Base-by-base conservation (phyloP, 352 stramenopile species). In the Phytophthora megakarya region DNA sequence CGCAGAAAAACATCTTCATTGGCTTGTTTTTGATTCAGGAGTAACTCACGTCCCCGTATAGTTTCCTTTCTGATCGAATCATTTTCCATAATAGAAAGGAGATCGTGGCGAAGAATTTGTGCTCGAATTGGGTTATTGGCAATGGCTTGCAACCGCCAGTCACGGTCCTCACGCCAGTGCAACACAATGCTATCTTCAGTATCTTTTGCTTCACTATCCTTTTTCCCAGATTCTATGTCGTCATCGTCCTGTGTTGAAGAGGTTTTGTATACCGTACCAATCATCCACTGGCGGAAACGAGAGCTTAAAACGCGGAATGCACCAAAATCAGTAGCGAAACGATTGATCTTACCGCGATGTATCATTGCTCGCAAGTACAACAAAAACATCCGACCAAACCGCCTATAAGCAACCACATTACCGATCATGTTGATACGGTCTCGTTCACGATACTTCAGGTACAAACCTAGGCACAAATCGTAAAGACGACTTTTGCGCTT, bases 401-500 rank as follows among this genome's bases (percentile, higher is more conserved):
- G 60, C 35, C 79, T 71, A 57, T 87, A 88, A 7, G 75, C 66
- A 32, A 88, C 52, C 37, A 88, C 77, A 42, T 84, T 88, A 21
- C 66, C 79, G 10, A 83, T 67, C 68, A 85, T 87, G 19, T 80
- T 45, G 18, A 65, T 61, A 12, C 76, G 76, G 56, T 88, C 79
- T 23, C 73, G 78, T 44, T 85, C 77, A 0, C 81, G 73, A 38
- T 81, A 90, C 8, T 75, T 79, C 32, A 88, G 32, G 39, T 87
- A 90, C 47, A 88, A 57, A 15, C 56, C 51, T 16, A 90, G 61
- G 13, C 79, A 88, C 10, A 88, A 33, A 35, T 86, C 73, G 43
- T 90, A 86, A 49, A 86, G 52, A 2, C 69, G 76, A 38, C 74
- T 87, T 74, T 88, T 87, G 23, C 73, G 67, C 50, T 87, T 87